Percentiles rank a stretch among this genome's conserved stretches.
These are phyloP conservation scores for Camelina laxa DNA, from an alignment of 345 rosid species.

Conservation along the genomic window DNA sequence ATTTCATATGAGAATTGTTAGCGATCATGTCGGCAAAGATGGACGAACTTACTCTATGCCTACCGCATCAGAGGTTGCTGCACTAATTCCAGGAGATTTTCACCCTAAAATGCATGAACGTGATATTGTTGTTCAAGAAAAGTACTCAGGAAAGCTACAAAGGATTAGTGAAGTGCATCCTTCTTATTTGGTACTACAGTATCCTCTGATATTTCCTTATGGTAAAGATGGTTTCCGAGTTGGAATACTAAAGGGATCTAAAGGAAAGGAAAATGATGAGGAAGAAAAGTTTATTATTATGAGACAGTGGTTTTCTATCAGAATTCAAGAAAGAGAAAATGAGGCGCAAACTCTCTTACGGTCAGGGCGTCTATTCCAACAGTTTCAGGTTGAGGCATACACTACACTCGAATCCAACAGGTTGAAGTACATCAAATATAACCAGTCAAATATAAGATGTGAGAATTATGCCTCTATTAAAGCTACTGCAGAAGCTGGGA, in stretches of 20 bases:
- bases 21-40: background rate
- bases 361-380: background rate
- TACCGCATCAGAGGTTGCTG: background rate
- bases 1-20: background rate
- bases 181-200: background rate
- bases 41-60: background rate
- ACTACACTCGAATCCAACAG: background rate
- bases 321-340: background rate
- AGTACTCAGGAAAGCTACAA: background rate
- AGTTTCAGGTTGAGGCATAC: background rate
- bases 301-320: background rate
- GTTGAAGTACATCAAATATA: background rate
- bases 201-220: background rate
- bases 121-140: background rate
- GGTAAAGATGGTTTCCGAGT: too few species aligned
- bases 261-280: background rate
- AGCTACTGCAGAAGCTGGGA: background rate
- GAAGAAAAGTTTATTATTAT: background rate
- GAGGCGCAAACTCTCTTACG: background rate
- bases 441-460: background rate
- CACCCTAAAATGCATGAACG: background rate
- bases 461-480: background rate
- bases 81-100: background rate
- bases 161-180: background rate
- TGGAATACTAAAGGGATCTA: background rate